phyloP scores from a whole-genome alignment of 106 monocot genomes.

The Dendrobium huoshanense region DNA sequence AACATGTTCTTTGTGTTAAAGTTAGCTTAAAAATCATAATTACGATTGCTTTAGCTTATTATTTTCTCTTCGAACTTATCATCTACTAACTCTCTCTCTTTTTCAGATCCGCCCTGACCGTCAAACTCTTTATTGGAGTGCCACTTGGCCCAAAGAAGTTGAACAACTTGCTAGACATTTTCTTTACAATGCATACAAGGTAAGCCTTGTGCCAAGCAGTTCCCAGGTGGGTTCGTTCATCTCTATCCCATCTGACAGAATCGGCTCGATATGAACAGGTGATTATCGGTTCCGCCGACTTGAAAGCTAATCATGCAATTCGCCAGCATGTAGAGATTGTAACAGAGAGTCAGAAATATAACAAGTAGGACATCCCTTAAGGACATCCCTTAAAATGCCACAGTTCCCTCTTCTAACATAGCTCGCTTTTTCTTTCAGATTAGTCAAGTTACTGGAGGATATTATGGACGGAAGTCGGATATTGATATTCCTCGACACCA shows the following conservation, averaged over 20 bases:
- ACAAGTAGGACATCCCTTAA: conserved; percentile 55
- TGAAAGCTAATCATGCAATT: conserved; percentile 99
- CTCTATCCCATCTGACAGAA: conserved; percentile 20
- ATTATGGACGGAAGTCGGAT: conserved; percentile 98
- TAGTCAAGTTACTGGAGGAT: conserved; percentile 89
- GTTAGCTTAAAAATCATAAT: not conserved
- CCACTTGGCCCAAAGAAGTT: conserved; percentile 99
- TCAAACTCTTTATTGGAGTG: conserved; percentile 98
- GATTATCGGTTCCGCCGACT: conserved; percentile 81
- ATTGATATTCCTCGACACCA: conserved; percentile 90
- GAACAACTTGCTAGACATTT: conserved; percentile 87
- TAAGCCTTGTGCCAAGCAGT: conserved; percentile 18
- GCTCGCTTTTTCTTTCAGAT: conserved; percentile 26
- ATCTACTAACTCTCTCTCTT: conserved; percentile 2
- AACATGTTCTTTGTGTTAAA: not conserved
- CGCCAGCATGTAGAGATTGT: conserved; percentile 88
- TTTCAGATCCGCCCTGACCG: conserved; percentile 88
- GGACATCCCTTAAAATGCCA: not conserved
- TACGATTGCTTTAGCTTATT: not conserved
- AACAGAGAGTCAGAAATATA: conserved; percentile 97
- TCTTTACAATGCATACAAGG: conserved; percentile 88
- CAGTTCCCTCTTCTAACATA: not conserved
- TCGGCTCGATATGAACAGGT: conserved; percentile 47
- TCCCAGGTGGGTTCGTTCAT: conserved; percentile 21
- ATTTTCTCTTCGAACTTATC: not conserved